A percentile compares a stretch with the other conserved stretches of the same genome.
Evolutionary conservation across 1,284 basidiomycete species (phyloP).

Genomic region (Meripilus lineatus): DNA sequence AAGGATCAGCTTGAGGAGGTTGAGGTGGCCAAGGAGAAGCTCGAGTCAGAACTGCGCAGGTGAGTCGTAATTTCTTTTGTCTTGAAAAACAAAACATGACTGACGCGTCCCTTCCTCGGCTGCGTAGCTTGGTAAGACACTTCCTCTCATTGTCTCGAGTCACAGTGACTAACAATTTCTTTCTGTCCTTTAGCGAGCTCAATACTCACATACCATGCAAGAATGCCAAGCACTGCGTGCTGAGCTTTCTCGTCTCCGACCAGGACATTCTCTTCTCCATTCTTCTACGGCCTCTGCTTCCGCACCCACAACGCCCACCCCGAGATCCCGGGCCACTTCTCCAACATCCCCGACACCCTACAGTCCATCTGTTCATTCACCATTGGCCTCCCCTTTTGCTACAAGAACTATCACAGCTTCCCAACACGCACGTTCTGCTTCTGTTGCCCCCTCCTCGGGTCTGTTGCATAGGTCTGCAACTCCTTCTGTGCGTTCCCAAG

Average conservation of each 20-base stretch:
- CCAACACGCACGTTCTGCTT: constrained; percentile 18
- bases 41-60: constrained; percentile 63
- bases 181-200: constrained; percentile 40
- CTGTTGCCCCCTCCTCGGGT: constrained; percentile 20
- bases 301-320: constrained; percentile 15
- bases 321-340: constrained; percentile 27
- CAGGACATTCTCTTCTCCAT: constrained; percentile 7
- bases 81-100: constrained; percentile 6
- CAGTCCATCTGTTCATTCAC: constrained; percentile 21
- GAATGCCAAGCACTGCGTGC: constrained; percentile 62
- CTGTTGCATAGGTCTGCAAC: constrained; percentile 20
- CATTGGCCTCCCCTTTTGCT: constrained; percentile 16
- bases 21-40: constrained; percentile 49
- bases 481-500: constrained; percentile 23
- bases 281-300: constrained; percentile 17
- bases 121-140: constrained; percentile 50
- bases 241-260: constrained; percentile 48
- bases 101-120: constrained; percentile 18
- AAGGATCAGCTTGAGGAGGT: constrained; percentile 60
- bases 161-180: constrained; percentile 9
- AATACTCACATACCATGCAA: constrained; percentile 62
- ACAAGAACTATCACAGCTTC: constrained; percentile 5
- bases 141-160: constrained; percentile 13
- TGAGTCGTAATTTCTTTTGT: constrained; percentile 30
- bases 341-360: constrained; percentile 25